Base-by-base conservation (phyloP, 2,329 filamentous ascomycete species). In the Fusarium xylarioides region DNA sequence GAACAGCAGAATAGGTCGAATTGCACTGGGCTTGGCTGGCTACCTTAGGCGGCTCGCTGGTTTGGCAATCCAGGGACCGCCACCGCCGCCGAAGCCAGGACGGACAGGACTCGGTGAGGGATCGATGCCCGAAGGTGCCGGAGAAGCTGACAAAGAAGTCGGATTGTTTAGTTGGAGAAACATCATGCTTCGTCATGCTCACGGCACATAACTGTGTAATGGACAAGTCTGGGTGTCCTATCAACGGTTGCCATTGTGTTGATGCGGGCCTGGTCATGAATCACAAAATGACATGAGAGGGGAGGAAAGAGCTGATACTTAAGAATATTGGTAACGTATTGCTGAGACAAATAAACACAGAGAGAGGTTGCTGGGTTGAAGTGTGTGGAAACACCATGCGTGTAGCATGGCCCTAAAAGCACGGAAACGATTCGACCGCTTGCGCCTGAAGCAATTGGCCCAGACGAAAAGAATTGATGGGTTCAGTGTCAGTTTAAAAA, bases 161-260 rank as follows among this genome's bases (percentile, higher is more conserved):
- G 66, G 56, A 62, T 44, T 63, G 68, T 73, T 67, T 69, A 63
- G 65, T 64, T 70, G 43, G 55, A 67, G 57, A 66, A 73, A 65
- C 59, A 73, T 53, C 38, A 49, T 73, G 71, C 72, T 74, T 74
- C 72, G 72, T 74, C 68, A 74, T 74, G 72, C 65, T 74, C 72
- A 74, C 61, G 54, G 52, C 66, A 73, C 66, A 66, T 54, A 44
- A 49, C 43, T 49, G 46, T 43, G 21, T 32, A 46, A 59, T 57
- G 34, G 37, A 55, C 38, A 32, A 19, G 42, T 55, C 23, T 60
- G 35, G 44, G 42, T 62, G 62, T 52, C 38, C 53, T 71, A 54
- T 40, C 49, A 63, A 30, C 37, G 46, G 23, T 57, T 44, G 34
- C 47, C 37, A 19, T 65, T 49, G 44, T 47, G 40, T 46, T 47